A percentile compares a stretch with the other conserved stretches of the same genome.
phyloP scores from a whole-genome alignment of 352 stramenopile genomes.

The Globisporangium rhizosaccharum region DNA sequence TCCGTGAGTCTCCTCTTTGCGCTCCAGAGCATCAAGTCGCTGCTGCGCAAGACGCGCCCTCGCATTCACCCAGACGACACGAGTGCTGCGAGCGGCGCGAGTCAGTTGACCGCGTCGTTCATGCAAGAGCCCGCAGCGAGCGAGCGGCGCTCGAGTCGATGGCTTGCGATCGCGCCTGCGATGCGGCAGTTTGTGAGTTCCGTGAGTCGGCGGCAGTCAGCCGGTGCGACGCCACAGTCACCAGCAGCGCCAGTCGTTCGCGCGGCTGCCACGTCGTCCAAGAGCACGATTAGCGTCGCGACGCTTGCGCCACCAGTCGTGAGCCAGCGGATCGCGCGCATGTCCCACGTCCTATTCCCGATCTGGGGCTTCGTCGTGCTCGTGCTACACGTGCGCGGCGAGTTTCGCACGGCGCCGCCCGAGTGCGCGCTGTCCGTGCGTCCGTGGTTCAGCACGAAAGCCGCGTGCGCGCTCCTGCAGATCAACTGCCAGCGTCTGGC shows the following conservation, averaged over 20 bases:
- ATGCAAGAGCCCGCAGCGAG: neutral
- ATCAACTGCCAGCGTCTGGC: slow-evolving; percentile 16
- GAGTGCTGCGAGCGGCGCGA: neutral
- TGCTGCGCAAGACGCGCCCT: slow-evolving; percentile 7
- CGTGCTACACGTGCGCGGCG: slow-evolving; percentile 15
- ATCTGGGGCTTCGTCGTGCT: slow-evolving; percentile 18
- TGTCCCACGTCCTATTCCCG: slow-evolving; percentile 12
- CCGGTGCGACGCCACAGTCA: neutral
- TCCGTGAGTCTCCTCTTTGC: slow-evolving; percentile 25
- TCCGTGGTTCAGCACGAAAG: slow-evolving; percentile 20
- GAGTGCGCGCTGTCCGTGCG: slow-evolving; percentile 23
- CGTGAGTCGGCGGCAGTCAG: too few relatives aligned
- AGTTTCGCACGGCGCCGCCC: neutral
- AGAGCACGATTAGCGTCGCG: neutral
- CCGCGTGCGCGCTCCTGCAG: slow-evolving; percentile 23
- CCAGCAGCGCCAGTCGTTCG: neutral
- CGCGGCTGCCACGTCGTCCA: neutral
- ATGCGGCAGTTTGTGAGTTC: too few relatives aligned
- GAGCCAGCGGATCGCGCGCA: neutral
- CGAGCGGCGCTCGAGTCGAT: too few relatives aligned
- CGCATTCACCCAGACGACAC: too few relatives aligned
- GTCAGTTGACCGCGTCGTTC: neutral
- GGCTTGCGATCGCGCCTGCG: too few relatives aligned
- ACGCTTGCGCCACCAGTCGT: neutral
- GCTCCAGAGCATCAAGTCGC: slow-evolving; percentile 26